Percentiles rank a stretch among this genome's conserved stretches.
Evolutionary conservation across 345 rosid species (phyloP).

Genomic region (Luvunga scandens): DNA sequence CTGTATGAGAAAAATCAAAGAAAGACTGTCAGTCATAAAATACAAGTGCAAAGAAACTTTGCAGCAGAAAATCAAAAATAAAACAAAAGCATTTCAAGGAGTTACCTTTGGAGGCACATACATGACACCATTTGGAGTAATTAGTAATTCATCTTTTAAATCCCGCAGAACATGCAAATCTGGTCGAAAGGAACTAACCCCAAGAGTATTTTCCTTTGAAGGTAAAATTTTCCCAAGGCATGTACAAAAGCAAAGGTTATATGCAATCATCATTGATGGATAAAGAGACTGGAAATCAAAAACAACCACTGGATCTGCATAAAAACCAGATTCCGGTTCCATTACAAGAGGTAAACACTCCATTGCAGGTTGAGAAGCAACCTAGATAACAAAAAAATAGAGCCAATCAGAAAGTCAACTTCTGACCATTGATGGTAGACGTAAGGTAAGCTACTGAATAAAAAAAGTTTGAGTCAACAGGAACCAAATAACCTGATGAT

Average conservation of each 20-base stretch:
- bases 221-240: slow-evolving; percentile 82
- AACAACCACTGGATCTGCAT: slow-evolving; percentile 88
- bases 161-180: slow-evolving; percentile 51
- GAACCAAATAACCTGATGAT: slow-evolving; percentile 62
- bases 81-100: background rate
- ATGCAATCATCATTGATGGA: slow-evolving; percentile 96
- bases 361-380: slow-evolving; percentile 99
- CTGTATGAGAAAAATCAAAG: slow-evolving; percentile 31
- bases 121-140: slow-evolving; percentile 82
- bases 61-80: background rate
- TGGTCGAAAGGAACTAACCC: slow-evolving; percentile 71
- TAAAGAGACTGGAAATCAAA: slow-evolving; percentile 97
- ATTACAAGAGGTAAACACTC: slow-evolving; percentile 96
- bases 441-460: background rate
- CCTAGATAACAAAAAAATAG: slow-evolving; percentile 39
- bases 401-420: slow-evolving; percentile 13
- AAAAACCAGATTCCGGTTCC: slow-evolving; percentile 98
- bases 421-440: background rate
- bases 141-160: slow-evolving; percentile 57
- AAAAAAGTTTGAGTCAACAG: background rate
- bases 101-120: slow-evolving; percentile 78
- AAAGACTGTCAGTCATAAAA: background rate
- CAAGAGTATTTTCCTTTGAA: slow-evolving; percentile 65
- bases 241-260: slow-evolving; percentile 91
- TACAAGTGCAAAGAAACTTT: background rate